Evolutionary conservation across 164 flowering plant genomes (phyloP), one percentile per base, ranked within the genome.

Genomic region (Hamamelis virginiana): DNA sequence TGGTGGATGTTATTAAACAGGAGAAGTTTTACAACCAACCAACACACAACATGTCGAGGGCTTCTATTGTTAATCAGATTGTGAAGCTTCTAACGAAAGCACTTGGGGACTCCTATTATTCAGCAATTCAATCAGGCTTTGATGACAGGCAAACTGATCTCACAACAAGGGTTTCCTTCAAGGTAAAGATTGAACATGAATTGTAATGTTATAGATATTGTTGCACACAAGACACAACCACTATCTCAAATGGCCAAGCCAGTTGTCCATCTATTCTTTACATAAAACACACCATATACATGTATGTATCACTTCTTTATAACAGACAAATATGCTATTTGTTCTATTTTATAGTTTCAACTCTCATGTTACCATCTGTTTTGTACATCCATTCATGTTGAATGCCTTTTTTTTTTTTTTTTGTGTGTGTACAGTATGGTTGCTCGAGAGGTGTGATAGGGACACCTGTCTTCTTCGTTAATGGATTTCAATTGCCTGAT

Each of bases 351-450:
- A 33, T 33, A 33, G 41, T 33, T 33, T 33, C 6, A 33, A 6
- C n/a, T n/a, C n/a, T n/a, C n/a, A 33, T 9, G 19, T 23, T 21
- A 27, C 9, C 16, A 14, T 26, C 8, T n/a, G 43, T 13, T 27
- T 53, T 41, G 50, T 28, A 15, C 21, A 11, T 53, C 27, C 22
- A 14, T 21, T 38, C 21, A 66, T 10, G 14, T 62, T 50, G 21
- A 64, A 13, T 3, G 19, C 0, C 25, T 67, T 70, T 62, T 52
- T 15, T 15, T 61, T n/a, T n/a, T n/a, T n/a, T n/a, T n/a, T n/a
- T n/a, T n/a, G n/a, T n/a, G n/a, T n/a, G n/a, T n/a, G 8, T 82
- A 78, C 89, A 94, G 98, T 90, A 85, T 82, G 90, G 91, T 57
- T 81, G 97, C 59, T 84, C 86, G 27, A 82, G 89, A 76, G 94